Evolutionary conservation across 495 filamentous ascomycete genomes (phyloP).

Genomic region (Baudoinia panamericana): DNA sequence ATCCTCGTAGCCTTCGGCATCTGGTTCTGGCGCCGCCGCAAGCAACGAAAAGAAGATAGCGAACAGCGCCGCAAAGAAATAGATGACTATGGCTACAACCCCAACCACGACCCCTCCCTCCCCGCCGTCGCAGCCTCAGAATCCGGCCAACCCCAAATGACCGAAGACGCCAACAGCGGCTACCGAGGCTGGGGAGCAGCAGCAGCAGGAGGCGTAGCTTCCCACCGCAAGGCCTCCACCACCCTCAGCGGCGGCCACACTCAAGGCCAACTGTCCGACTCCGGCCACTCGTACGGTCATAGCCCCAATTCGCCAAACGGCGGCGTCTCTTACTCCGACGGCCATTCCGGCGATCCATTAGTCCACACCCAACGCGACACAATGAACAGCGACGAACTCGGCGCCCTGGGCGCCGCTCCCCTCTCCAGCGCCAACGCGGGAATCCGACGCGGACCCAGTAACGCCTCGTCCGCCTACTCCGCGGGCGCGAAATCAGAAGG

Average conservation of each 20-base stretch:
- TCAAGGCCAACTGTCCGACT: conserved; percentile 58
- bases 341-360: conserved; percentile 56
- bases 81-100: conserved; percentile 92
- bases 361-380: conserved; percentile 48
- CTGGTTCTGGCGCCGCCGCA: conserved; percentile 77
- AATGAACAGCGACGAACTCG: conserved; percentile 37
- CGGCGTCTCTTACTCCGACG: conserved; percentile 57
- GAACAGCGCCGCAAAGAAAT: conserved; percentile 86
- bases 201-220: conserved; percentile 53
- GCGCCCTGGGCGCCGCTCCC: conserved; percentile 56
- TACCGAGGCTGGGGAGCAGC: conserved; percentile 96
- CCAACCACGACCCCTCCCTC: conserved; percentile 78
- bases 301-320: conserved; percentile 51
- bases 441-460: conserved; percentile 82
- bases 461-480: conserved; percentile 93
- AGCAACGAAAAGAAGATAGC: conserved; percentile 68
- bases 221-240: conserved; percentile 74
- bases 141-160: conserved; percentile 34
- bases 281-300: conserved; percentile 40
- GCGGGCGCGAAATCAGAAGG: conserved; percentile 67
- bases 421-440: conserved; percentile 46
- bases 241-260: conserved; percentile 67
- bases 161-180: conserved; percentile 48
- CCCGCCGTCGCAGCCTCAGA: conserved; percentile 44
- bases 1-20: conserved; percentile 62